Conservation (phyloP, 768 basidiomycete genomes). For the Kondoa malvinella region DNA sequence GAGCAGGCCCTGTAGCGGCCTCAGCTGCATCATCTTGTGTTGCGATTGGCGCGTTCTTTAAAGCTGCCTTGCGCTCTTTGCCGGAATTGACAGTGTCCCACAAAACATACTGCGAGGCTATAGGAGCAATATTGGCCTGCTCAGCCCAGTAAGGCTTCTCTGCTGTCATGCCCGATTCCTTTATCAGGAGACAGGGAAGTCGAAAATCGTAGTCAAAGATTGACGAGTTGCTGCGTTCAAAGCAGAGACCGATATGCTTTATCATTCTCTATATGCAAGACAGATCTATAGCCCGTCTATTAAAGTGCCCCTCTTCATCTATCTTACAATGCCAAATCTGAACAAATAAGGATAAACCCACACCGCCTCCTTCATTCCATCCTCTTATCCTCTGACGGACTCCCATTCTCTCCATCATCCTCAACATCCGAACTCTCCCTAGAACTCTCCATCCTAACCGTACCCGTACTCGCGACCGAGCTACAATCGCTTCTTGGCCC, state of each 20-base stretch:
- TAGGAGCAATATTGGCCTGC: constrained; percentile 6
- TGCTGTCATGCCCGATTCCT: too few relatives aligned
- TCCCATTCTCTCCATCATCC: not conserved
- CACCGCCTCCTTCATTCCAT: not conserved
- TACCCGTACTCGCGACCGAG: not conserved
- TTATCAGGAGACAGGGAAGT: too few relatives aligned
- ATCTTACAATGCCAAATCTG: too few relatives aligned
- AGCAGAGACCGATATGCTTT: too few relatives aligned
- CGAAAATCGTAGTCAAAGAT: too few relatives aligned
- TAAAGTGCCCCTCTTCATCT: too few relatives aligned
- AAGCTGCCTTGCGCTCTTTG: not conserved
- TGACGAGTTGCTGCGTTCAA: too few relatives aligned
- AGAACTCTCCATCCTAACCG: not conserved
- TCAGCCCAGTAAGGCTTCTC: constrained; percentile 10
- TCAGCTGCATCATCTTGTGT: not conserved
- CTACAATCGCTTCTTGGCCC: not conserved
- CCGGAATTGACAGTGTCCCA: constrained; percentile 1
- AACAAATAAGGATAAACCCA: too few relatives aligned
- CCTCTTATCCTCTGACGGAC: not conserved
- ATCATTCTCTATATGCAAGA: too few relatives aligned
- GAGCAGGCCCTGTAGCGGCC: not conserved
- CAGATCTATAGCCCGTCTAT: too few relatives aligned
- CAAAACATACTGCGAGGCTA: constrained; percentile 12
- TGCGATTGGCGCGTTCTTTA: not conserved
- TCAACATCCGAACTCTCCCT: not conserved